Base-by-base conservation (phyloP, 2,329 filamentous ascomycete genomes). In the Beauveria sp. region DNA sequence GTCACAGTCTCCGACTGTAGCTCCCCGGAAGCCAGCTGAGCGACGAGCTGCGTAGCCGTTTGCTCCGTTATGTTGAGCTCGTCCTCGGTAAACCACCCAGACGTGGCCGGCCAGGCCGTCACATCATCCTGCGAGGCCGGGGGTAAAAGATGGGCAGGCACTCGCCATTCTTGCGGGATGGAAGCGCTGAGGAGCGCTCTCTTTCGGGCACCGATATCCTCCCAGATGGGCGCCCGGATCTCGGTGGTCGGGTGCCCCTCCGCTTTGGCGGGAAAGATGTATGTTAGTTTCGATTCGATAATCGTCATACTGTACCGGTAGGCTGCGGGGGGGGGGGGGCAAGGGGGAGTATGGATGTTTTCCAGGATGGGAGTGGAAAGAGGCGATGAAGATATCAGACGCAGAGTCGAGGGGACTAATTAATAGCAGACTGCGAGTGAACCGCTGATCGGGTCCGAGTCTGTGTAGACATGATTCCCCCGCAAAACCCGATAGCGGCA, bases 131-230 rank as follows among this genome's bases (percentile, higher is more conserved):
- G 79, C 40, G 77, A 75, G 0, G 77, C 76, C 1, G 80, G 75
- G 2, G 85, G 85, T 0, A 86, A 67, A 48, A 85, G 70, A 53
- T 79, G 68, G 6, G 70, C 69, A 0, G 84, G 82, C 6, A 88
- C 77, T 57, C 77, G 75, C 80, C 83, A 87, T 67, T 86, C 79
- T 1, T 73, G 60, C 1, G 85, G 84, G 58, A 88, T 84, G 1
- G 80, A 80, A 48, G 72, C 69, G 6, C 64, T 65, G 6, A 81
- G 72, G 6, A 73, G 70, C 48, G 73, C 70, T 28, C 78, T 74
- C 67, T 81, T 81, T 59, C 71, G 70, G n/a, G 73, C 73, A 3
- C 71, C 74, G 26, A 77, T 69, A 5, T 71, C 65, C 66, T 80
- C 72, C 79, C 79, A 81, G 14, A 22, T 24, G n/a, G 52, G 37